phyloP scores from a whole-genome alignment of 192 early-diverging fungal genomes.

The Pilaira anomala region DNA sequence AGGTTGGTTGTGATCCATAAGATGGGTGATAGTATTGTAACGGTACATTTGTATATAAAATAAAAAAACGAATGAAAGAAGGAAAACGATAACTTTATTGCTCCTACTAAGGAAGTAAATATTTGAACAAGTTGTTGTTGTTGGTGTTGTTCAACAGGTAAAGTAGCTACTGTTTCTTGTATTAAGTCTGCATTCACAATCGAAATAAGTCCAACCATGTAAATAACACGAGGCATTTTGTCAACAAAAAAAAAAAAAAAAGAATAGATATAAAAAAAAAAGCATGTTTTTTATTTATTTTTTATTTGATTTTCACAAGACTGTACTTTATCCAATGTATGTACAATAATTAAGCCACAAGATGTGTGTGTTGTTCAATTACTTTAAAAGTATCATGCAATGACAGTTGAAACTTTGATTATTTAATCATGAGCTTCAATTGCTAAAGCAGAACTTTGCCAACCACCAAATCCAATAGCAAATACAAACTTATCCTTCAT shows the following conservation, averaged over 20 bases:
- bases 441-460: conserved; percentile 23
- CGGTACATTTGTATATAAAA: not conserved
- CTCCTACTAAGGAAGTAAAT: not conserved
- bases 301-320: too few relatives aligned
- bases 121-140: not conserved
- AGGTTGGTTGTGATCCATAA: not conserved
- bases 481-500: conserved; percentile 28
- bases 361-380: too few relatives aligned
- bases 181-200: too few relatives aligned
- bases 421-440: conserved; percentile 2
- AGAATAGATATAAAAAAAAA: too few relatives aligned
- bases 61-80: not conserved
- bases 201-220: too few relatives aligned
- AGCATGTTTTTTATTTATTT: too few relatives aligned
- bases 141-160: not conserved
- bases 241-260: too few relatives aligned
- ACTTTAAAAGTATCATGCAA: too few relatives aligned
- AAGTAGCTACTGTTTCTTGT: too few relatives aligned
- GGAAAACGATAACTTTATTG: not conserved
- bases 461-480: conserved; percentile 31
- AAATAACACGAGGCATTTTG: too few relatives aligned
- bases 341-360: too few relatives aligned
- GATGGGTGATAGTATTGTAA: not conserved
- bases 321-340: too few relatives aligned
- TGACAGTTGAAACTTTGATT: not conserved